These are phyloP conservation scores for Pseudozyma tsukubaensis DNA, from an alignment of 1,284 basidiomycete species.

Conservation along the genomic window DNA sequence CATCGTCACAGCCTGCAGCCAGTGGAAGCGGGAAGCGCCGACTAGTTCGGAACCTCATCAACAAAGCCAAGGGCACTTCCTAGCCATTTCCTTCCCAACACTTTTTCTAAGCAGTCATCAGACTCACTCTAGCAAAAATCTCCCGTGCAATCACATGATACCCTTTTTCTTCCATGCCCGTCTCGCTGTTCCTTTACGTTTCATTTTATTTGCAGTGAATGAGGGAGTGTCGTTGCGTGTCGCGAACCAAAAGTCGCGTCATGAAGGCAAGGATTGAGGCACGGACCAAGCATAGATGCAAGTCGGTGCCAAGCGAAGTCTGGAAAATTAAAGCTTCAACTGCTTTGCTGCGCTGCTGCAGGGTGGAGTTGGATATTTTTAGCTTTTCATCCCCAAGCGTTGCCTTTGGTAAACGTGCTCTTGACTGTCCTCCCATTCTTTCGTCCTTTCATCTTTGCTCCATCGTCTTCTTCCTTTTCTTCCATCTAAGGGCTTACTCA, in stretches of 20 bases:
- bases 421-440: too few relatives aligned
- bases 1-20: background rate
- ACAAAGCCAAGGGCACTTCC: slow-evolving; percentile 39
- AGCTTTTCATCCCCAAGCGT: background rate
- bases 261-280: too few relatives aligned
- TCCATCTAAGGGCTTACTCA: background rate
- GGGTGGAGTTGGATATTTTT: background rate
- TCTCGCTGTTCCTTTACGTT: background rate
- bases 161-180: background rate
- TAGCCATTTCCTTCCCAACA: slow-evolving; percentile 3
- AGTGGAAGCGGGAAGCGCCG: slow-evolving; percentile 17
- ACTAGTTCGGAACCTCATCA: slow-evolving; percentile 38
- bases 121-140: too few relatives aligned
- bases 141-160: slow-evolving; percentile 1
- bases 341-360: background rate
- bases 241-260: too few relatives aligned
- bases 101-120: background rate
- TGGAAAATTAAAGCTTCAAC: background rate
- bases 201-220: background rate
- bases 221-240: background rate
- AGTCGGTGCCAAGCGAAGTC: too few relatives aligned
- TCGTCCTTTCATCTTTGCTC: too few relatives aligned
- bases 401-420: background rate
- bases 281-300: too few relatives aligned
- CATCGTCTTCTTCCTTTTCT: too few relatives aligned